These are phyloP conservation scores for Cyberlindnera euphorbiae DNA, from an alignment of 805 yeast species.

Conservation along the genomic window DNA sequence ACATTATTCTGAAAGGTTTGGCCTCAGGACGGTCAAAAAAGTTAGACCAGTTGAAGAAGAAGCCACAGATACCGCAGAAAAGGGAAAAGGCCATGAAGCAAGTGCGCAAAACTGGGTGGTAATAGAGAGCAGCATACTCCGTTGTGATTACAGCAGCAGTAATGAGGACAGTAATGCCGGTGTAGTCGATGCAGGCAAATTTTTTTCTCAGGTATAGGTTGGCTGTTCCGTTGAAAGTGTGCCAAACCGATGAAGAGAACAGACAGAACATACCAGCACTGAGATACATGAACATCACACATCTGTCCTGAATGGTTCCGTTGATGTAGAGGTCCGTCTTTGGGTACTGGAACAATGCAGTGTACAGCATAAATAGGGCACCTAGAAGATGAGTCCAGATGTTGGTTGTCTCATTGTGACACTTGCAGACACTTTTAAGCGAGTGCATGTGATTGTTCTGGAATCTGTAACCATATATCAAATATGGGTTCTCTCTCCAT, in stretches of 20 bases:
- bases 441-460: constrained; percentile 58
- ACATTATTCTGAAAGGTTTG: constrained; percentile 70
- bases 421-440: constrained; percentile 49
- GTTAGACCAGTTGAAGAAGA: constrained; percentile 87
- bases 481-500: constrained; percentile 90
- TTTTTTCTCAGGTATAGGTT: constrained; percentile 55
- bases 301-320: constrained; percentile 36
- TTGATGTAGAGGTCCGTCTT: constrained; percentile 43
- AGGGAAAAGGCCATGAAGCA: constrained; percentile 58
- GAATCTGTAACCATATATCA: constrained; percentile 82
- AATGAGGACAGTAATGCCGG: constrained; percentile 87
- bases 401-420: constrained; percentile 87
- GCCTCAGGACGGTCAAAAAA: constrained; percentile 84
- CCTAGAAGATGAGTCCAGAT: constrained; percentile 92
- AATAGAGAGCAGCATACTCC: constrained; percentile 72
- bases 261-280: constrained; percentile 74
- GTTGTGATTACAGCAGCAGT: constrained; percentile 85
- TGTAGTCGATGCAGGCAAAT: constrained; percentile 91
- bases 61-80: constrained; percentile 66
- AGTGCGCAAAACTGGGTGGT: constrained; percentile 45
- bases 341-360: constrained; percentile 63
- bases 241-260: constrained; percentile 81
- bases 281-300: constrained; percentile 60
- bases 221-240: constrained; percentile 80
- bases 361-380: constrained; percentile 48